phyloP scores from a whole-genome alignment of 306 rosid genomes.

The Casuarina equisetifolia region DNA sequence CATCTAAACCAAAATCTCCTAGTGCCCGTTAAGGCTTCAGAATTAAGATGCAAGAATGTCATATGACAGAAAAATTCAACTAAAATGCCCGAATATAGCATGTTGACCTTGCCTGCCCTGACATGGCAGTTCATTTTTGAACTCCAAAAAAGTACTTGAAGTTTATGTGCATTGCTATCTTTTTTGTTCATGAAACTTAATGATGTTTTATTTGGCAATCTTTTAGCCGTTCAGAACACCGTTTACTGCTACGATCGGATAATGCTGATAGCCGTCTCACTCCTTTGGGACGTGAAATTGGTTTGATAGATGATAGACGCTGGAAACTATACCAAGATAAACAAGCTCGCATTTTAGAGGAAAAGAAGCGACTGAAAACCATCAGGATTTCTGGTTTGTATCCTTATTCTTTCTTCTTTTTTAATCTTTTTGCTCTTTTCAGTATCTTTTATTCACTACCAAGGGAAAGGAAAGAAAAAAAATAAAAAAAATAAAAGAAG shows the following conservation, averaged over 20 bases:
- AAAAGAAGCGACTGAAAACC: slow-evolving; percentile 81
- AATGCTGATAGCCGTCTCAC: slow-evolving; percentile 98
- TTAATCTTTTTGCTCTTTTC: not conserved
- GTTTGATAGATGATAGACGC: slow-evolving; percentile 88
- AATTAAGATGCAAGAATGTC: not conserved
- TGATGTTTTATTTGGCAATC: slow-evolving; percentile 20
- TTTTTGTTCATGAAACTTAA: slow-evolving; percentile 8
- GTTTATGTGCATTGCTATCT: slow-evolving; percentile 1
- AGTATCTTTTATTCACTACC: slow-evolving; percentile 16
- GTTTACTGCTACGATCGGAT: slow-evolving; percentile 89
- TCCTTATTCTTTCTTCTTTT: not conserved
- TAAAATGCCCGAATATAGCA: not conserved
- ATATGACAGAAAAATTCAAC: not conserved
- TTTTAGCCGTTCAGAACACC: slow-evolving; percentile 94
- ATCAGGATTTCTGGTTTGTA: slow-evolving; percentile 74
- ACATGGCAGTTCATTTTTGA: not conserved
- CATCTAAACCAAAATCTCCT: not conserved
- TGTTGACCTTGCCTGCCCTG: not conserved
- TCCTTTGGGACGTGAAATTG: slow-evolving; percentile 88
- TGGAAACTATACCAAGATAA: slow-evolving; percentile 91
- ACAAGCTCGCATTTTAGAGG: slow-evolving; percentile 77
- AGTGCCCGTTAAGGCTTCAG: not conserved
- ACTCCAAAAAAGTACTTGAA: not conserved
- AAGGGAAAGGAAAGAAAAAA: slow-evolving; percentile 14
- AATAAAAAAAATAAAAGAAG: not conserved